A percentile compares a stretch with the other conserved stretches of the same genome.
Evolutionary conservation across 202 grass and related monocot species (phyloP).

Genomic region (Zoysia matrella): DNA sequence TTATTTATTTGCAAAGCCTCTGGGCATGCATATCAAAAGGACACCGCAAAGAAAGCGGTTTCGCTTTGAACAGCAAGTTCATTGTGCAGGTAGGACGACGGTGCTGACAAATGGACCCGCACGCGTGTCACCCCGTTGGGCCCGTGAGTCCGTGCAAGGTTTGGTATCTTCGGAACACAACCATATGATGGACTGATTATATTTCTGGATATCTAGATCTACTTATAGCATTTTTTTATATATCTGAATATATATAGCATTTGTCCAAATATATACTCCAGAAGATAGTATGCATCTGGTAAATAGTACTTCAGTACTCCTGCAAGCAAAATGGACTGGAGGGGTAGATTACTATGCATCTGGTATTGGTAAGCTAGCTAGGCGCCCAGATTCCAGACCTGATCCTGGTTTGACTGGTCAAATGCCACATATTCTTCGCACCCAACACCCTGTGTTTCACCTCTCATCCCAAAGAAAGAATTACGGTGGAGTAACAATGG

Average conservation of each 20-base stretch:
- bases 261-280: no score
- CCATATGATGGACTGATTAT: not conserved
- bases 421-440: not conserved
- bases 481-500: no score
- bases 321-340: not conserved
- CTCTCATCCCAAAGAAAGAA: no score
- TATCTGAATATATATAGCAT: no score
- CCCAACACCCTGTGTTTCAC: not conserved
- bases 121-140: not conserved
- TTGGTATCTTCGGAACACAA: not conserved
- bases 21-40: no score
- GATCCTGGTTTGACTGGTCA: conserved; percentile 28
- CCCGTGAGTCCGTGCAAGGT: not conserved
- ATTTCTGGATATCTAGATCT: no score
- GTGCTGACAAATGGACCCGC: not conserved
- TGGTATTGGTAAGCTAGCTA: not conserved
- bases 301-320: no score
- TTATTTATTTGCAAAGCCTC: no score
- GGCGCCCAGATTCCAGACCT: not conserved
- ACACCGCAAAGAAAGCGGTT: no score
- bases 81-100: not conserved
- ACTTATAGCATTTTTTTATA: no score
- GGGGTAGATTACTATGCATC: not conserved
- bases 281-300: no score
- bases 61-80: no score